Percentiles rank a stretch among this genome's conserved stretches.
Conservation (phyloP, 805 yeast genomes). For the Kuraishia floccosa region DNA sequence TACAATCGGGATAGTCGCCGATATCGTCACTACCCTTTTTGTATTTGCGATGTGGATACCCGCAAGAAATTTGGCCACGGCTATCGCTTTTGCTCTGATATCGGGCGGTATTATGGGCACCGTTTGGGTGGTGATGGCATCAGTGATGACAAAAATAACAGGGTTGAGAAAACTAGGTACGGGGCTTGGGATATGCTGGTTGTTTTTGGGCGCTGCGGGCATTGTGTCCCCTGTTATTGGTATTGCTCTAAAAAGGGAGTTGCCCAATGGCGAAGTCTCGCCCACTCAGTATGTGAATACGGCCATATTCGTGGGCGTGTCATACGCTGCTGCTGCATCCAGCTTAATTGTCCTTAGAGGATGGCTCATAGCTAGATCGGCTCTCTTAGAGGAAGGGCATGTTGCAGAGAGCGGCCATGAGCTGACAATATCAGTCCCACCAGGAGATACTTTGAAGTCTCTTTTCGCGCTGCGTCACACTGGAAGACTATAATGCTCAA, state of each 20-base stretch:
- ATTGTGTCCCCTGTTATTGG: conserved; percentile 55
- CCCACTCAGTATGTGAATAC: conserved; percentile 41
- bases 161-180: conserved; percentile 43
- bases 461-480: neutral
- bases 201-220: conserved; percentile 34
- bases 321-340: conserved; percentile 34
- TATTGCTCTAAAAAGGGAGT: conserved; percentile 30
- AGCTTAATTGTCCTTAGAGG: conserved; percentile 36
- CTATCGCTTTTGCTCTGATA: conserved; percentile 36
- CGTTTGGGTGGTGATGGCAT: conserved; percentile 42
- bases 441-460: neutral
- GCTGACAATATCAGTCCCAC: neutral
- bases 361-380: conserved; percentile 37
- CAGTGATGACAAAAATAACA: conserved; percentile 37
- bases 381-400: neutral
- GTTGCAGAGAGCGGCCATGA: conserved; percentile 1
- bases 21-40: conserved; percentile 26
- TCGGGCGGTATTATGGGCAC: conserved; percentile 53
- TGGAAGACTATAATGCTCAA: too few relatives aligned
- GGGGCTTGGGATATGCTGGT: conserved; percentile 37
- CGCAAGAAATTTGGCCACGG: conserved; percentile 43
- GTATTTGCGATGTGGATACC: conserved; percentile 46
- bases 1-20: conserved; percentile 27
- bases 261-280: conserved; percentile 16
- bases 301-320: conserved; percentile 47